Conservation (phyloP, 169 alveolate genomes). For the Cryptosporidium ubiquitum region DNA sequence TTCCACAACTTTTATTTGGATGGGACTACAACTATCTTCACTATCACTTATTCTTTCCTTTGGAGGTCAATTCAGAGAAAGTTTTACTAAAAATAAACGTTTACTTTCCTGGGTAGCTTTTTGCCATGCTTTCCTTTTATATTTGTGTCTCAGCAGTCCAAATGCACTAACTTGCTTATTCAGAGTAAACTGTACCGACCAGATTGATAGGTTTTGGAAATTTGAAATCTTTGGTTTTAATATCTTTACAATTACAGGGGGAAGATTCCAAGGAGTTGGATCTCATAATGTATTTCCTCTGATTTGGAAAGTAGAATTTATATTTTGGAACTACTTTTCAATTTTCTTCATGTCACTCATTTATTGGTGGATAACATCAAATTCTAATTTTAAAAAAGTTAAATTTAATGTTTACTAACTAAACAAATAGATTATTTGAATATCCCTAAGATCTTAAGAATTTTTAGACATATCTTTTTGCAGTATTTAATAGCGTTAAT, state of each 20-base stretch:
- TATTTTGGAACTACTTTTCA: conserved; percentile 58
- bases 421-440: not conserved
- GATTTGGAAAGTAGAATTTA: conserved; percentile 31
- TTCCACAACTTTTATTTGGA: conserved; percentile 55
- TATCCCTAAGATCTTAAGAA: not conserved
- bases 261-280: conserved; percentile 40
- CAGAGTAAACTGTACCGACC: conserved; percentile 60
- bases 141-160: conserved; percentile 20
- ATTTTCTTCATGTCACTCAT: conserved; percentile 27
- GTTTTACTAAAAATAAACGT: conserved; percentile 50
- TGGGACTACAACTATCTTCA: conserved; percentile 66
- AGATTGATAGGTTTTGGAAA: not conserved
- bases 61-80: conserved; percentile 58
- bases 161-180: conserved; percentile 57
- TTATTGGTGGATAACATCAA: conserved; percentile 68
- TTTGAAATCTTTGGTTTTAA: conserved; percentile 14
- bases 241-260: conserved; percentile 30
- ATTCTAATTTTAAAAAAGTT: not conserved
- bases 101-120: conserved; percentile 43
- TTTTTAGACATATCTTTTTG: not conserved
- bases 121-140: conserved; percentile 23
- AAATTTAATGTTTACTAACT: not conserved
- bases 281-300: conserved; percentile 47
- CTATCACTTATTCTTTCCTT: conserved; percentile 34
- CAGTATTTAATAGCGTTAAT: not conserved